phyloP scores from a whole-genome alignment of 73 alveolate genomes.

The Stentor coeruleus region DNA sequence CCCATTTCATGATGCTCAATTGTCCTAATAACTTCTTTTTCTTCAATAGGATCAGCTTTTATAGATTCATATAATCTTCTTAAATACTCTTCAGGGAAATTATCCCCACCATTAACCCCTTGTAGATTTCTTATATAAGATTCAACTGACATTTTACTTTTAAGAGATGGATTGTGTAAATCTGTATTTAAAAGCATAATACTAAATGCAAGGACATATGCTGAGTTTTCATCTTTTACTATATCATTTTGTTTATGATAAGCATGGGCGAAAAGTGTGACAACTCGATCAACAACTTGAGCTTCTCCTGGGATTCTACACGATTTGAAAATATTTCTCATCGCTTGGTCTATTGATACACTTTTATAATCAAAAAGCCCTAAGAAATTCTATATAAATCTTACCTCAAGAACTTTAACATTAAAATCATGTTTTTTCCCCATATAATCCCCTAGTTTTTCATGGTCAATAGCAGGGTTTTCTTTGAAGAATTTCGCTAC shows the following conservation, averaged over 20 bases:
- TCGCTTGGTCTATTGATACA: neutral
- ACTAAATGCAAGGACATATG: slow-evolving; percentile 19
- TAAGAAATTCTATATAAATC: too few relatives aligned
- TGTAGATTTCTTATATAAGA: neutral
- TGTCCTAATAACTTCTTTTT: neutral
- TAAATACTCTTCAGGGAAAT: slow-evolving; percentile 12
- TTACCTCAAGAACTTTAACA: neutral
- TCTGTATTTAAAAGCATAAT: slow-evolving; percentile 10
- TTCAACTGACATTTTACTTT: slow-evolving; percentile 3
- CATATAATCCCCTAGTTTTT: neutral
- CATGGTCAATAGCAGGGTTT: slow-evolving; percentile 14
- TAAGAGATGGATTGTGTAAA: neutral
- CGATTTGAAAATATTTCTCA: neutral
- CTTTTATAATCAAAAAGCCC: slow-evolving; percentile 9
- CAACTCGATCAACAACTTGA: neutral
- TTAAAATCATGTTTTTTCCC: neutral
- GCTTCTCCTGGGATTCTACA: slow-evolving; percentile 13
- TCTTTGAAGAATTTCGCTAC: slow-evolving; percentile 20
- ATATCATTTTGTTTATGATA: neutral
- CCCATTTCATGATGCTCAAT: neutral
- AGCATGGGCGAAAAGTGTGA: neutral
- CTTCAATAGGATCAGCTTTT: slow-evolving; percentile 8
- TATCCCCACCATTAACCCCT: slow-evolving; percentile 14
- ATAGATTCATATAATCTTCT: neutral
- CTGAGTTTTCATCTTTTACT: neutral